Evolutionary conservation across 306 rosid genomes (phyloP), one percentile per base, ranked within the genome.

Genomic region (Medicago ruthenica): DNA sequence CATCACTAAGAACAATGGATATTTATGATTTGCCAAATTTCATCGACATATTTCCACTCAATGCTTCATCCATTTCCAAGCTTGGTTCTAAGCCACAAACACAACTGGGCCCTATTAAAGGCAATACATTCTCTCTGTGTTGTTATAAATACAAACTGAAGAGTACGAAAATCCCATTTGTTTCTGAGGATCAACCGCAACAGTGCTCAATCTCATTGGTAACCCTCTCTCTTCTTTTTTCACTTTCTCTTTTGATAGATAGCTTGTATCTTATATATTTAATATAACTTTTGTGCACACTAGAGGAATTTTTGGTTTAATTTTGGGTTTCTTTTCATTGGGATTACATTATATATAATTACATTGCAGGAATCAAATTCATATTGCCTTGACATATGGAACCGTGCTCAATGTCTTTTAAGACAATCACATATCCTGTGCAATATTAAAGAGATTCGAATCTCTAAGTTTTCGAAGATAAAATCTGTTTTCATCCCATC

Each of bases 1-100:
- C 17, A 13, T 20, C 44, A 0, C 10, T 78, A 8, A 2, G 14
- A 42, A 0, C 0, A 20, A 2, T 77, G 44, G 0, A 0, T 1
- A 54, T 70, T 1, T 0, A 0, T 0, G 1, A 0, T 0, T 1
- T 42, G 36, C 74, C 60, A 12, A 55, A 47, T 41, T 67, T 67
- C 7, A 9, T 67, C 0, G 36, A 13, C 40, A 67, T 76, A n/a
- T 67, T 42, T 31, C 37, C 37, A 24, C 13, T 22, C 1, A 8
- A 0, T 24, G 2, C 34, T 21, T 40, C 20, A 0, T 10, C 16
- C 0, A 3, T 11, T 24, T 40, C 18, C 3, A 24, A 5, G 6
- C 6, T 3, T 31, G 36, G 2, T 31, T 31, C 36, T 31, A 31
- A 54, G 36, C 6, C 7, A 68, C 7, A 57, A 48, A 48, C 4